Base-by-base conservation (phyloP, 2,329 filamentous ascomycete species). In the Diaporthe velutina region DNA sequence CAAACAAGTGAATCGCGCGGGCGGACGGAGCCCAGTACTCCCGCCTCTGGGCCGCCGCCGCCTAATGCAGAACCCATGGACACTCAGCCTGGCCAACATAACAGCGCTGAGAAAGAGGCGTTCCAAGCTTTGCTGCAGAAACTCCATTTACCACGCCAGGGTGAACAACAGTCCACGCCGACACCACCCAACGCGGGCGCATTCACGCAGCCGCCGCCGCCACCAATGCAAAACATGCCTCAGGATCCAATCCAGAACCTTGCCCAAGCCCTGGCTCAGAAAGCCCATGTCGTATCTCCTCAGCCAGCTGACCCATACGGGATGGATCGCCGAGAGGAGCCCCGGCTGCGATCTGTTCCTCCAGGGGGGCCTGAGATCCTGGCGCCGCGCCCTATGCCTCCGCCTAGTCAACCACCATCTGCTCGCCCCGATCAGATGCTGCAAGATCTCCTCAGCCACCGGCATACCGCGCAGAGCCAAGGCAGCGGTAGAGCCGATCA, bases 51-150 rank as follows among this genome's bases (percentile, higher is more conserved):
- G n/a, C 83, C 70, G 73, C 80, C 70, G 66, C 76, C 71, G 55
- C 68, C 61, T 7, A 61, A 54, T 54, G 61, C 52, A 40, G 74
- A 42, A 71, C 25, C 52, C 57, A 17, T 38, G 25, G 60, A 72
- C 25, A 15, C 61, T 38, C 75, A 58, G 50, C 54, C 66, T 10
- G 58, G 79, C 3, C 77, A 80, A 3, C 78, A 81, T 10, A 84
- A 87, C 8, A 91, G 92, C 76, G 90, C 92, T 70, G 96, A 98
- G 80, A 95, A 95, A 83, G 93, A 95, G 82, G 96, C 95, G 1
- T 98, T 98, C 83, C 91, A 95, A 77, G 90, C 92, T 58, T 90
- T 98, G 60, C 86, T 98, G 48, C 90, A 94, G 78, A 97, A 98
- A 88, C 90, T 98, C 54, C 93, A 95, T 76, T 86, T 68, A n/a